Evolutionary conservation across 495 filamentous ascomycete genomes (phyloP).

Genomic region (Xylaria grammica): DNA sequence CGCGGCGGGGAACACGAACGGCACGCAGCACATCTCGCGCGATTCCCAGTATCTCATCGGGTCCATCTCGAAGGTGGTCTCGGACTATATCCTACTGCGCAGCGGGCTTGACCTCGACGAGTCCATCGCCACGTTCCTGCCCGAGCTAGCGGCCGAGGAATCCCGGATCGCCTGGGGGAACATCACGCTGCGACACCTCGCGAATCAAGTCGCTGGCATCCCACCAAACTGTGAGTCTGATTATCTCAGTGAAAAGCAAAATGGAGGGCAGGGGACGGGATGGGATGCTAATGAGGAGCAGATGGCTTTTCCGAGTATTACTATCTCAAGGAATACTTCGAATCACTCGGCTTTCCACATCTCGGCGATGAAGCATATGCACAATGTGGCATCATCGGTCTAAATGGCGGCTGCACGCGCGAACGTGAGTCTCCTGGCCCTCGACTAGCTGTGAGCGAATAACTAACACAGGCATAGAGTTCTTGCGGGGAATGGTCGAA

Average conservation of each 20-base stretch:
- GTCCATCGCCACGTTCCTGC: constrained; percentile 49
- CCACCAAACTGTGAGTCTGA: constrained; percentile 39
- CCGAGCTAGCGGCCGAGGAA: constrained; percentile 41
- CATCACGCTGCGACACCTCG: constrained; percentile 54
- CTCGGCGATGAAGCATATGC: constrained; percentile 27
- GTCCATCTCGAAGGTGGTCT: constrained; percentile 38
- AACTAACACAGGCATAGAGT: constrained; percentile 35
- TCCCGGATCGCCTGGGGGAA: constrained; percentile 49
- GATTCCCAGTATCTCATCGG: constrained; percentile 41
- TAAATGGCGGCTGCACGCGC: constrained; percentile 23
- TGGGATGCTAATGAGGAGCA: neutral
- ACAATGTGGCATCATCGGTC: constrained; percentile 29
- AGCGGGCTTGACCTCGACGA: constrained; percentile 36
- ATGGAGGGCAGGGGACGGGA: too few species aligned
- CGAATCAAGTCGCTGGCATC: constrained; percentile 52
- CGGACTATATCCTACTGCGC: constrained; percentile 34
- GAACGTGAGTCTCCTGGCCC: constrained; percentile 14
- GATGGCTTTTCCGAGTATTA: constrained; percentile 39
- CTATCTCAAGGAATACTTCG: constrained; percentile 27
- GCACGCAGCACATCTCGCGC: constrained; percentile 29
- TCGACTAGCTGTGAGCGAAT: neutral
- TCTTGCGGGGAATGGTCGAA: constrained; percentile 44
- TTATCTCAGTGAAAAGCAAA: neutral
- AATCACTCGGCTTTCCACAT: constrained; percentile 34
- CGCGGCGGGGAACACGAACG: constrained; percentile 30